These are phyloP conservation scores for Tephrocybe sp. DNA, from an alignment of 768 basidiomycete species.

Conservation along the genomic window DNA sequence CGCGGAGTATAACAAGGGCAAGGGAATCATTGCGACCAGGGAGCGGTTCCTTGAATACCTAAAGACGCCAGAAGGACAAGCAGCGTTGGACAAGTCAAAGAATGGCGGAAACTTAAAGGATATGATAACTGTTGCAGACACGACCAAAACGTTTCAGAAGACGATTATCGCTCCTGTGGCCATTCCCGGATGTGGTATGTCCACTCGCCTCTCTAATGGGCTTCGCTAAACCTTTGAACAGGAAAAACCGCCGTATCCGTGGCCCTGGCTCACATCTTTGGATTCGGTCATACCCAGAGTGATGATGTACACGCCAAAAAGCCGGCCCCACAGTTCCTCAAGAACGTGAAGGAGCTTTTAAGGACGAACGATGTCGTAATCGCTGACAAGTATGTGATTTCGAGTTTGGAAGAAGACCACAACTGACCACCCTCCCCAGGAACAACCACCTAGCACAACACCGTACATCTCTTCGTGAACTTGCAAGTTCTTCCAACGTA, in stretches of 20 bases:
- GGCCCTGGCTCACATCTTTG: slow-evolving; percentile 77
- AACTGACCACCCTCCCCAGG: slow-evolving; percentile 31
- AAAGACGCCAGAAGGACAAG: slow-evolving; percentile 46
- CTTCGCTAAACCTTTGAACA: slow-evolving; percentile 24
- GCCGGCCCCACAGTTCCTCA: slow-evolving; percentile 65
- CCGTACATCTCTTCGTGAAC: slow-evolving; percentile 66
- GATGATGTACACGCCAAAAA: slow-evolving; percentile 86
- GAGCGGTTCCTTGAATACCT: slow-evolving; percentile 78
- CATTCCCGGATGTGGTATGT: slow-evolving; percentile 90
- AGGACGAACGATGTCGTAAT: slow-evolving; percentile 75
- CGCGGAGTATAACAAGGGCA: slow-evolving; percentile 60
- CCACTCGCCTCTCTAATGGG: slow-evolving; percentile 15
- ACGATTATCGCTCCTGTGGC: slow-evolving; percentile 90
- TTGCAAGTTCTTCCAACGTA: slow-evolving; percentile 39
- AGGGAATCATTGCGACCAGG: slow-evolving; percentile 84
- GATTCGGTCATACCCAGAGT: slow-evolving; percentile 90
- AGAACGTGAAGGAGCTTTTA: slow-evolving; percentile 67
- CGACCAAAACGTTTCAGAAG: slow-evolving; percentile 50
- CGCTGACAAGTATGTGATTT: slow-evolving; percentile 82
- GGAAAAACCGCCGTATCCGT: slow-evolving; percentile 88
- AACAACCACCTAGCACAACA: slow-evolving; percentile 91
- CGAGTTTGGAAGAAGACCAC: not conserved
- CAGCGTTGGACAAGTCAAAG: slow-evolving; percentile 28
- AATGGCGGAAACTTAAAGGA: slow-evolving; percentile 30
- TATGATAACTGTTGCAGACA: no score